A percentile compares a stretch with the other conserved stretches of the same genome.
phyloP scores from a whole-genome alignment of 257 asterid genomes.

The Solanum pennellii region DNA sequence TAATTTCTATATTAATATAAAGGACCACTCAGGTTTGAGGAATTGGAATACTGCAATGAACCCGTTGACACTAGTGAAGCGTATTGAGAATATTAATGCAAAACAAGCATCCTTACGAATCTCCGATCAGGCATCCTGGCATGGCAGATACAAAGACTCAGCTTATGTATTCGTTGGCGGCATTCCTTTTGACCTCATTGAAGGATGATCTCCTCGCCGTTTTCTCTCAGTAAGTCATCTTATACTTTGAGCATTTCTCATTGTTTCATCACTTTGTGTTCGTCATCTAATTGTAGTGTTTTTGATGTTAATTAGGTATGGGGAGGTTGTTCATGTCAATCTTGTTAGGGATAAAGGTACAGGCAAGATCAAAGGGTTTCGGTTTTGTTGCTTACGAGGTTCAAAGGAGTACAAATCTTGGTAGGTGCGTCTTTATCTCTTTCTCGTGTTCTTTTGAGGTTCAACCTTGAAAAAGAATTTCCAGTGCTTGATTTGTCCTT shows the following conservation, averaged over 20 bases:
- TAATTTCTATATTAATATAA: not conserved
- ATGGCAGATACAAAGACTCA: slow-evolving; percentile 77
- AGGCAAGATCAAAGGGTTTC: slow-evolving; percentile 93
- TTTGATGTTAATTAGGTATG: slow-evolving; percentile 42
- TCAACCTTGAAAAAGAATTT: too few species aligned
- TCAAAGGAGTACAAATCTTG: too few species aligned
- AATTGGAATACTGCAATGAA: slow-evolving; percentile 32
- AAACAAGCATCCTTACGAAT: slow-evolving; percentile 75
- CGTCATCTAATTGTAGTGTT: not conserved
- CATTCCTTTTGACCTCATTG: slow-evolving; percentile 76
- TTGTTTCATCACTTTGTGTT: not conserved
- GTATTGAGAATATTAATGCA: slow-evolving; percentile 65
- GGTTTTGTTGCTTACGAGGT: slow-evolving; percentile 28
- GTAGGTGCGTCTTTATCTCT: too few species aligned
- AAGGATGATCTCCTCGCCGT: slow-evolving; percentile 93
- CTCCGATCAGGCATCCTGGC: slow-evolving; percentile 90
- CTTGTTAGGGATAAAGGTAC: slow-evolving; percentile 79
- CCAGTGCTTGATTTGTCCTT: too few species aligned
- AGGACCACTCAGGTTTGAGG: not conserved
- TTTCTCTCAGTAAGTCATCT: slow-evolving; percentile 59
- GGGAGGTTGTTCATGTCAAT: slow-evolving; percentile 87
- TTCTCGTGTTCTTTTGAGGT: too few species aligned
- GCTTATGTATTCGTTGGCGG: slow-evolving; percentile 86
- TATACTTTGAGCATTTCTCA: not conserved
- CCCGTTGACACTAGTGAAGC: slow-evolving; percentile 83